A percentile compares a stretch with the other conserved stretches of the same genome.
Conservation (phyloP, 2,329 filamentous ascomycete genomes). For the Trichoderma lentiforme region DNA sequence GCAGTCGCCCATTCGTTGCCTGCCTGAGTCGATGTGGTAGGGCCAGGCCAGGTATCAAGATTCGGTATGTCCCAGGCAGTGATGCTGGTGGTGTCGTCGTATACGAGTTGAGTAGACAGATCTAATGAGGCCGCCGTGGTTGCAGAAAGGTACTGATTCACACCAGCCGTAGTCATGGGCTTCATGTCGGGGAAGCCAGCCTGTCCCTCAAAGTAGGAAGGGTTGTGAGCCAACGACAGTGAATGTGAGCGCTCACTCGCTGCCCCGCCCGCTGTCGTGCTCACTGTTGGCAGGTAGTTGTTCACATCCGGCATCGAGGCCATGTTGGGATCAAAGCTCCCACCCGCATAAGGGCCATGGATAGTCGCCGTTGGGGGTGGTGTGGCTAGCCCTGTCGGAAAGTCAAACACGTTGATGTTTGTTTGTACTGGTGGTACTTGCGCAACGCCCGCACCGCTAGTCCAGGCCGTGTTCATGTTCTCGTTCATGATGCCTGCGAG, state of each 20-base stretch:
- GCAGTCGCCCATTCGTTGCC: constrained; percentile 33
- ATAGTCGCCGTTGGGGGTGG: constrained; percentile 55
- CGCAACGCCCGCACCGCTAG: constrained; percentile 29
- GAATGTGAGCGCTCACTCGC: constrained; percentile 27
- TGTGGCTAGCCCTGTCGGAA: constrained; percentile 52
- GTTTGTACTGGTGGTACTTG: constrained; percentile 35
- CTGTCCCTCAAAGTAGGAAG: constrained; percentile 34
- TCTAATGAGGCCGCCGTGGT: constrained; percentile 31
- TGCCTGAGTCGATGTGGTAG: constrained; percentile 25
- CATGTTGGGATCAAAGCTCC: constrained; percentile 43
- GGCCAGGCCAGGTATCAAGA: constrained; percentile 35
- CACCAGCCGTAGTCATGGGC: constrained; percentile 31
- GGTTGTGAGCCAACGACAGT: constrained; percentile 26
- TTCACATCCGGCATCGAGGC: constrained; percentile 29
- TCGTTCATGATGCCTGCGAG: constrained; percentile 56
- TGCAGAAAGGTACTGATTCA: constrained; percentile 29
- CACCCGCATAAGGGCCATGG: constrained; percentile 44
- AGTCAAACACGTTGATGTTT: constrained; percentile 46
- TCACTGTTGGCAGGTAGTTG: constrained; percentile 27
- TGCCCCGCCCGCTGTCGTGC: constrained; percentile 26
- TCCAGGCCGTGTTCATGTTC: constrained; percentile 51
- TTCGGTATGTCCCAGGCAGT: constrained; percentile 39
- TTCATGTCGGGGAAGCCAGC: constrained; percentile 34
- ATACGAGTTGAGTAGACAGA: constrained; percentile 33
- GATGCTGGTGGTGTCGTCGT: constrained; percentile 33